Conservation (phyloP, 2,329 filamentous ascomycete genomes). For the Ilyonectria sp. region DNA sequence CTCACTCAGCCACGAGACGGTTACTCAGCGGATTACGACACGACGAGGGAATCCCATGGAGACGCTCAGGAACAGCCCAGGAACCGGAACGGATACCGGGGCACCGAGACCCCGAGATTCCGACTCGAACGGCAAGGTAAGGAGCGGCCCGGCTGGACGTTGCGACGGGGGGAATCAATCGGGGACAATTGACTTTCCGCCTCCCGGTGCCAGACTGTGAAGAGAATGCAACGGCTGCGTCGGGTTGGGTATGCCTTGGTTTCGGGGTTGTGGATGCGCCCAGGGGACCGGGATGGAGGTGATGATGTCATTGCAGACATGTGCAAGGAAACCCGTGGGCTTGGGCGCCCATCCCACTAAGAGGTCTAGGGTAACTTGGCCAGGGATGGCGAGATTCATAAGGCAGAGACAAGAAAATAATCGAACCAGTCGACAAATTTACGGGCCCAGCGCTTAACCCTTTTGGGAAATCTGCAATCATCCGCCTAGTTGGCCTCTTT, state of each 20-base stretch:
- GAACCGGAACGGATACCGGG: constrained; percentile 1
- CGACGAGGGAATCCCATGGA: neutral
- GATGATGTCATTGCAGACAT: neutral
- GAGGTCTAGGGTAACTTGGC: neutral
- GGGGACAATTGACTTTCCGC: neutral
- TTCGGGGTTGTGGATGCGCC: neutral
- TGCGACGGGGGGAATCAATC: constrained; percentile 4
- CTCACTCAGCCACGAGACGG: constrained; percentile 27
- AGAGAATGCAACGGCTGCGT: neutral
- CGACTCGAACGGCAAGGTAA: neutral
- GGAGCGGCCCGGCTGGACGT: constrained; percentile 2
- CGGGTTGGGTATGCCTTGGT: neutral
- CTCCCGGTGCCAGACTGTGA: neutral
- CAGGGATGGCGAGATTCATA: neutral
- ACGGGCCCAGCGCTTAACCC: constrained; percentile 10
- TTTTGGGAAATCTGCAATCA: constrained; percentile 20
- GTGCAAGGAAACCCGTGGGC: neutral
- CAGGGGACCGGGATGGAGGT: neutral
- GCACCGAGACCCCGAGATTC: neutral
- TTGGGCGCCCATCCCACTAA: neutral
- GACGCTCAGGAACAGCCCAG: neutral
- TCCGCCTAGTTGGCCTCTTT: constrained; percentile 45
- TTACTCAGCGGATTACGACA: constrained; percentile 30
- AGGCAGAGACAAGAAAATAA: constrained; percentile 20
- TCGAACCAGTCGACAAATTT: constrained; percentile 20